Percentiles rank a stretch among this genome's conserved stretches.
Conservation (phyloP, 352 stramenopile genomes). For the Globisporangium nunn region DNA sequence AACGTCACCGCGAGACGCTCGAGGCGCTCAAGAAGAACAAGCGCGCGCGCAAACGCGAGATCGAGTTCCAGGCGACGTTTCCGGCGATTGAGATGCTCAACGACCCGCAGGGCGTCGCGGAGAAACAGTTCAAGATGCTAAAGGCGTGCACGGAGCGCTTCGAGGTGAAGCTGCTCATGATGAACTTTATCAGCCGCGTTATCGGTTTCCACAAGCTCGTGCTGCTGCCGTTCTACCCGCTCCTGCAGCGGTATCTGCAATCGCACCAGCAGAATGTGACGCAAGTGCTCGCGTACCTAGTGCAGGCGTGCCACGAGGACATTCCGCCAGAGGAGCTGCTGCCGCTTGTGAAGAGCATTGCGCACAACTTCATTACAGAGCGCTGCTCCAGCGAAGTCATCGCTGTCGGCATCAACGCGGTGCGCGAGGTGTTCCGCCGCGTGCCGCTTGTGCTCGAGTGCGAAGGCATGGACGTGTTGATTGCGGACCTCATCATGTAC, state of each 20-base stretch:
- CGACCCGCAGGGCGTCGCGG: conserved; percentile 93
- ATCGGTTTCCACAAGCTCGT: conserved; percentile 97
- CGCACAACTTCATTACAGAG: conserved; percentile 98
- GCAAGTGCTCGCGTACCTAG: conserved; percentile 94
- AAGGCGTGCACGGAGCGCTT: conserved; percentile 87
- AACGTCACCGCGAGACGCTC: conserved; percentile 77
- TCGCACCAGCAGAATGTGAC: conserved; percentile 89
- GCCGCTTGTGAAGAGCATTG: conserved; percentile 95
- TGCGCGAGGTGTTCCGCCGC: conserved; percentile 92
- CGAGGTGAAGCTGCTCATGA: conserved; percentile 95
- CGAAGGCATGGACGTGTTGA: conserved; percentile 87
- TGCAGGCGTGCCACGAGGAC: conserved; percentile 96
- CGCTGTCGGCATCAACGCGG: conserved; percentile 96
- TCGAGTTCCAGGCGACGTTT: conserved; percentile 84
- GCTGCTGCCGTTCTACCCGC: conserved; percentile 94
- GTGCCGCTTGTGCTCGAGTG: conserved; percentile 93
- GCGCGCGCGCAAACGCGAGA: conserved; percentile 67
- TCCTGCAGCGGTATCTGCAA: conserved; percentile 91
- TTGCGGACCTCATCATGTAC: conserved; percentile 94
- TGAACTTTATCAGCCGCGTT: conserved; percentile 97
- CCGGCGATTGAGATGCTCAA: conserved; percentile 97
- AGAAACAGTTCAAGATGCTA: conserved; percentile 91
- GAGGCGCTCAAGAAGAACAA: conserved; percentile 90
- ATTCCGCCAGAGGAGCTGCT: conserved; percentile 96
- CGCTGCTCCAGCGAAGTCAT: conserved; percentile 94